Percentiles rank a stretch among this genome's conserved stretches.
phyloP scores from a whole-genome alignment of 2,329 filamentous ascomycete genomes.

The Sporothrix curviconia region DNA sequence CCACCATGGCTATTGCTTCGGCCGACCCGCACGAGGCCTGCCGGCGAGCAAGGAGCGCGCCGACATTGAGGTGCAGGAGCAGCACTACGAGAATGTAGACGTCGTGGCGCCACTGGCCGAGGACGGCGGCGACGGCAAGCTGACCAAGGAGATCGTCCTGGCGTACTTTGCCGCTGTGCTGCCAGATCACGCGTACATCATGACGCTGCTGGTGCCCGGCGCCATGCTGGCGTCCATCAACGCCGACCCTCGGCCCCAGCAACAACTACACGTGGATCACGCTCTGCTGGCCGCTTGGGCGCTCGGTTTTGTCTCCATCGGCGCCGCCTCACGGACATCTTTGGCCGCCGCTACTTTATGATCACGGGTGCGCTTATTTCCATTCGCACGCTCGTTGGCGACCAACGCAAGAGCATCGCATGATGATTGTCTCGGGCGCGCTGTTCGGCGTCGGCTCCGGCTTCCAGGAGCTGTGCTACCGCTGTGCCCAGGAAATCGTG shows the following conservation, averaged over 20 bases:
- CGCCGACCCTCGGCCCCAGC: slow-evolving; percentile 29
- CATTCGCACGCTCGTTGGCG: slow-evolving; percentile 12
- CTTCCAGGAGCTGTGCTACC: slow-evolving; percentile 30
- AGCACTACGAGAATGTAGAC: neutral
- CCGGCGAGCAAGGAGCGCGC: neutral
- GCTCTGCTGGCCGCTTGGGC: slow-evolving; percentile 27
- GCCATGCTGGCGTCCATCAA: slow-evolving; percentile 29
- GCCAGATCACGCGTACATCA: slow-evolving; percentile 21
- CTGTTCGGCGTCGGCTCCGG: slow-evolving; percentile 14
- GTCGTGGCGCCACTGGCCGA: neutral
- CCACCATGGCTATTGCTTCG: slow-evolving; percentile 1
- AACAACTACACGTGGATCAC: slow-evolving; percentile 30
- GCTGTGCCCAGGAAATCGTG: slow-evolving; percentile 14
- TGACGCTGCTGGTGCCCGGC: slow-evolving; percentile 25
- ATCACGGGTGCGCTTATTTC: slow-evolving; percentile 12
- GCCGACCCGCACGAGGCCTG: neutral
- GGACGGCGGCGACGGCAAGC: slow-evolving; percentile 5
- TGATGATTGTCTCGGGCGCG: slow-evolving; percentile 13
- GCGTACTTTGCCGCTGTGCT: slow-evolving; percentile 16
- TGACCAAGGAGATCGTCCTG: slow-evolving; percentile 13
- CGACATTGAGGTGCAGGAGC: neutral
- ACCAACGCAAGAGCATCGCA: slow-evolving; percentile 12
- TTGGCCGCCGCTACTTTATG: slow-evolving; percentile 16
- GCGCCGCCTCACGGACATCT: slow-evolving; percentile 14
- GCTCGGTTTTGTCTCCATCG: slow-evolving; percentile 21